phyloP scores from a whole-genome alignment of 768 basidiomycete genomes.

The Mycena olivaceomarginata region DNA sequence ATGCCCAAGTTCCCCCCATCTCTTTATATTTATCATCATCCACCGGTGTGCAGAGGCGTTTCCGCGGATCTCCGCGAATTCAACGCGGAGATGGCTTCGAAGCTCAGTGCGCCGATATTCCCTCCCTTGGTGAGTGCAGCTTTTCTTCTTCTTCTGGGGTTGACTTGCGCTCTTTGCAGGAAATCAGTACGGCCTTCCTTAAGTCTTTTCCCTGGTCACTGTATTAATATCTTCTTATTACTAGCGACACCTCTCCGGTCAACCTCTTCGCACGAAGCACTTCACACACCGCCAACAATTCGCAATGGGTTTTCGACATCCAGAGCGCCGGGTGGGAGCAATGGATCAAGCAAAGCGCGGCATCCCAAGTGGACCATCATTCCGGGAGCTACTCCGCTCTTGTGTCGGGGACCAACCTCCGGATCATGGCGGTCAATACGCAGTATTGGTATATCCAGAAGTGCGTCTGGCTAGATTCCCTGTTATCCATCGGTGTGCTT shows the following conservation, averaged over 20 bases:
- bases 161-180: background rate
- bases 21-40: background rate
- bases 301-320: slow-evolving; percentile 60
- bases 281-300: slow-evolving; percentile 45
- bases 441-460: slow-evolving; percentile 63
- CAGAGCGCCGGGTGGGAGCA: slow-evolving; percentile 56
- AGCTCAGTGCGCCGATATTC: slow-evolving; percentile 51
- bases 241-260: slow-evolving; percentile 62
- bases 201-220: background rate
- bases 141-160: background rate
- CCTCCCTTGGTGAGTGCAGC: slow-evolving; percentile 49
- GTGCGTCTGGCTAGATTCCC: slow-evolving; percentile 36
- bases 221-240: no score
- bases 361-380: slow-evolving; percentile 51
- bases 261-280: slow-evolving; percentile 62
- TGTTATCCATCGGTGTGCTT: no score
- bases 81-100: slow-evolving; percentile 52
- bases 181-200: slow-evolving; percentile 23
- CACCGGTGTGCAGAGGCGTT: slow-evolving; percentile 44
- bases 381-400: slow-evolving; percentile 59
- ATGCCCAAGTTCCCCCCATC: background rate
- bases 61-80: slow-evolving; percentile 53
- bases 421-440: slow-evolving; percentile 63
- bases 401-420: slow-evolving; percentile 56
- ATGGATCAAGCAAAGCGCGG: slow-evolving; percentile 56